phyloP scores from a whole-genome alignment of 495 filamentous ascomycete genomes.

The Trichoderma gamsii region DNA sequence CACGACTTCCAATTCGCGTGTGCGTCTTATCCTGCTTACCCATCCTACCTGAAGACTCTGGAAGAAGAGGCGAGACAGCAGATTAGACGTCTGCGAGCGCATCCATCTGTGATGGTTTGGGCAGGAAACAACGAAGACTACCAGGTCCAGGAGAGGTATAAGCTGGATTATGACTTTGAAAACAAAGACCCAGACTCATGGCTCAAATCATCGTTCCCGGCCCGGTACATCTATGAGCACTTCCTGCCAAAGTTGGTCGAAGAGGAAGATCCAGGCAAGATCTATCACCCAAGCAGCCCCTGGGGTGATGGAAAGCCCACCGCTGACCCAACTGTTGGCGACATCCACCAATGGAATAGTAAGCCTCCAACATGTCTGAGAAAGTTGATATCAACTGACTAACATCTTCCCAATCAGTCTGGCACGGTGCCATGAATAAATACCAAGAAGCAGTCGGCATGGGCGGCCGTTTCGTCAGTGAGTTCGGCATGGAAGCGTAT shows the following conservation, averaged over 20 bases:
- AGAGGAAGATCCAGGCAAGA: constrained; percentile 51
- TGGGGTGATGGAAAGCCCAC: constrained; percentile 72
- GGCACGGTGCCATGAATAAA: constrained; percentile 71
- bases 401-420: constrained; percentile 37
- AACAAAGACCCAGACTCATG: constrained; percentile 68
- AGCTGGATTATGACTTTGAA: constrained; percentile 54
- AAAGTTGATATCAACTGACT: constrained; percentile 4
- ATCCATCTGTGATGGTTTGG: constrained; percentile 72
- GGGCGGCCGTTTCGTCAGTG: constrained; percentile 69
- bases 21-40: constrained; percentile 70
- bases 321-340: constrained; percentile 65
- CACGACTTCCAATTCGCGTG: constrained; percentile 81
- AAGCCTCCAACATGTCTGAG: constrained; percentile 15
- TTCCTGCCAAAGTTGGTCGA: constrained; percentile 55
- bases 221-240: constrained; percentile 74
- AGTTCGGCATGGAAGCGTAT: constrained; percentile 89
- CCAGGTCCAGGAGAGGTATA: constrained; percentile 60
- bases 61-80: constrained; percentile 61
- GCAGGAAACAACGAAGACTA: constrained; percentile 89
- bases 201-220: constrained; percentile 70
- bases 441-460: constrained; percentile 70
- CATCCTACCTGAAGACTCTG: constrained; percentile 56
- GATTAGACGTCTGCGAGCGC: constrained; percentile 63
- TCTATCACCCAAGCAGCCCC: constrained; percentile 79
- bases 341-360: constrained; percentile 80